Evolutionary conservation across 495 filamentous ascomycete genomes (phyloP), one percentile per base, ranked within the genome.

Genomic region (Articulospora tetracladia): DNA sequence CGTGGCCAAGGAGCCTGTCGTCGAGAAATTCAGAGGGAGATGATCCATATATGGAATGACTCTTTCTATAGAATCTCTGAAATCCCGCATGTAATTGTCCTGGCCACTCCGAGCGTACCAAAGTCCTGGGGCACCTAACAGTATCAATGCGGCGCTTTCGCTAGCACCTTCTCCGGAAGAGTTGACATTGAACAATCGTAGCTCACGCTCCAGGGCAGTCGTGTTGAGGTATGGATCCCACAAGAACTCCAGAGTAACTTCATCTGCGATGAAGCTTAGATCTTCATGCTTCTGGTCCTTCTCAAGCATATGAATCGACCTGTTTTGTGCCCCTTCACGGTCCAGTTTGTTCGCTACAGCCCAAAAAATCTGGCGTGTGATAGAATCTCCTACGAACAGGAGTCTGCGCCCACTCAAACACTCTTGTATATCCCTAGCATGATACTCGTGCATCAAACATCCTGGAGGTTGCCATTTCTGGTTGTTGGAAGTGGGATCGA

Each of bases 151-250:
- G 17, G 77, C 63, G 22, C 63, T 62, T 50, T 62, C 28, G 15
- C 53, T 39, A 8, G 51, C 20, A n/a, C 52, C 54, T 8, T 59
- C 50, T 20, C 53, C 28, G 39, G 22, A 7, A 7, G 36, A 27
- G 19, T 27, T 28, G 54, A 64, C 55, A 27, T 59, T 63, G 49
- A 72, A 75, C 6, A 61, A 59, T 8, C 64, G 56, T 20, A 87
- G 64, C 26, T 79, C 76, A 20, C 60, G 60, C 15, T 73, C 59
- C 17, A 83, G 66, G 23, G 54, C 65, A 1, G 79, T 77, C 15
- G 76, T 77, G 66, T 87, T 87, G 28, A 87, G 70, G 70, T 73
- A 87, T 2, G 84, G 83, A 68, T 87, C 83, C 84, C 82, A 87
- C 17, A 81, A 62, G 53, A 85, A 86, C 32, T 83, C 73, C 20